Base-by-base conservation (phyloP, 148 eudicot species). In the Talinum fruticosum region DNA sequence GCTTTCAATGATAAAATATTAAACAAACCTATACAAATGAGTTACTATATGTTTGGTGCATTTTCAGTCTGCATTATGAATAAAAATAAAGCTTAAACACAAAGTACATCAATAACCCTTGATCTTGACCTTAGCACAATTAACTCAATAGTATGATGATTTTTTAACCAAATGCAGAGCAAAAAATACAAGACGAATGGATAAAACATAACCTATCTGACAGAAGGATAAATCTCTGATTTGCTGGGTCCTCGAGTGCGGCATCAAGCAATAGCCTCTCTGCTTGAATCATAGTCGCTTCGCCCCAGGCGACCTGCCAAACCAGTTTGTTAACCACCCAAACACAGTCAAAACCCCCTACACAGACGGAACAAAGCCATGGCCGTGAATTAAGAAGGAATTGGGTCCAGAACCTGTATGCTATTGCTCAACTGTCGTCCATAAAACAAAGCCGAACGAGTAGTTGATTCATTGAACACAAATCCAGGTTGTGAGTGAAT, bases 211-310 rank as follows among this genome's bases (percentile, higher is more conserved):
- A 95, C 99, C 99, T 96, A 85, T 96, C 99, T 12, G 99, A 96
- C 76, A 96, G 87, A 74, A 96, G 97, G 80, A 96, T 90, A 88
- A 96, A 96, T 93, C 99, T 90, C 82, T 87, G 94, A 74, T 96
- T 96, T 26, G 92, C 89, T 19, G 97, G 99, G 83, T 96, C 94
- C 77, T 88, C 87, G 53, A 96, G 94, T 54, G 99, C 99, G 59
- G 87, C 87, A 33, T 78, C 88, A 21, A 96, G 91, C 80, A 96
- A 83, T 83, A 96, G 85, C 81, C 97, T 88, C 86, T 96, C 97
- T 61, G 97, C 99, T 87, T 84, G 85, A 85, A 96, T 90, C 99
- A 96, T 93, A 85, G 88, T 91, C 19, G 96, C 85, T 67, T 93
- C 90, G 76, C 99, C 99, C 99, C 99, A 96, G 19, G 72, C 97